Evolutionary conservation across 768 basidiomycete genomes (phyloP).

Genomic region (Porphyrellus cyaneotinctus): DNA sequence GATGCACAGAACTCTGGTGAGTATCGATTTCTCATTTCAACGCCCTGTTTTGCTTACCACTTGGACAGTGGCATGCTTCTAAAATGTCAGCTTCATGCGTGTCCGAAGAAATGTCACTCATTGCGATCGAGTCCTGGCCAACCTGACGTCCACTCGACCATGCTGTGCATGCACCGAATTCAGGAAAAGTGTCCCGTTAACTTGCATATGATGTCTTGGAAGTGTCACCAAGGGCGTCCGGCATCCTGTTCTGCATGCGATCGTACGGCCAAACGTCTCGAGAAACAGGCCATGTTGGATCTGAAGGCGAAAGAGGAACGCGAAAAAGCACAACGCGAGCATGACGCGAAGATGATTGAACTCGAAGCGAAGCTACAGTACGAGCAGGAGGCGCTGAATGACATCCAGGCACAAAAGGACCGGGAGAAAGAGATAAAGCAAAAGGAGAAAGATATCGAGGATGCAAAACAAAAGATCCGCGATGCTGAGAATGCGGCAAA

Average conservation of each 20-base stretch:
- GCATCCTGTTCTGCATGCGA: slow-evolving; percentile 46
- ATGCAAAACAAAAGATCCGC: slow-evolving; percentile 19
- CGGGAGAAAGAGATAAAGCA: slow-evolving; percentile 39
- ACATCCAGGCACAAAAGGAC: slow-evolving; percentile 39
- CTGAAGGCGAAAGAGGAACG: slow-evolving; percentile 41
- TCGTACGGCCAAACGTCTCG: slow-evolving; percentile 36
- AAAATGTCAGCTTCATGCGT: slow-evolving; percentile 38
- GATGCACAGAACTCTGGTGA: slow-evolving; percentile 59
- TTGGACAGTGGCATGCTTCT: slow-evolving; percentile 11
- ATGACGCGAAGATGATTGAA: slow-evolving; percentile 40
- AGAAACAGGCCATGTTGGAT: slow-evolving; percentile 39
- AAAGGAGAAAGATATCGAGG: slow-evolving; percentile 45
- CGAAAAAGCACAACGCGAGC: slow-evolving; percentile 42
- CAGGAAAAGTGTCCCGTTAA: slow-evolving; percentile 37
- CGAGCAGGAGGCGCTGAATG: slow-evolving; percentile 31
- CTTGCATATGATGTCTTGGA: slow-evolving; percentile 42
- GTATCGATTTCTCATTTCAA: not conserved
- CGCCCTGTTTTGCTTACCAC: not conserved
- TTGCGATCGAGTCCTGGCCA: slow-evolving; percentile 43
- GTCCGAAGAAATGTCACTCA: slow-evolving; percentile 63
- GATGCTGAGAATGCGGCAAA: slow-evolving; percentile 14
- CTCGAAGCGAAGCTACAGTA: slow-evolving; percentile 39
- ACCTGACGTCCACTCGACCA: slow-evolving; percentile 22
- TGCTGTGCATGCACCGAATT: slow-evolving; percentile 41
- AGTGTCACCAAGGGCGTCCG: slow-evolving; percentile 42